Evolutionary conservation across 2,329 filamentous ascomycete genomes (phyloP), one percentile per base, ranked within the genome.

Genomic region (Pseudogymnoascus destructans): DNA sequence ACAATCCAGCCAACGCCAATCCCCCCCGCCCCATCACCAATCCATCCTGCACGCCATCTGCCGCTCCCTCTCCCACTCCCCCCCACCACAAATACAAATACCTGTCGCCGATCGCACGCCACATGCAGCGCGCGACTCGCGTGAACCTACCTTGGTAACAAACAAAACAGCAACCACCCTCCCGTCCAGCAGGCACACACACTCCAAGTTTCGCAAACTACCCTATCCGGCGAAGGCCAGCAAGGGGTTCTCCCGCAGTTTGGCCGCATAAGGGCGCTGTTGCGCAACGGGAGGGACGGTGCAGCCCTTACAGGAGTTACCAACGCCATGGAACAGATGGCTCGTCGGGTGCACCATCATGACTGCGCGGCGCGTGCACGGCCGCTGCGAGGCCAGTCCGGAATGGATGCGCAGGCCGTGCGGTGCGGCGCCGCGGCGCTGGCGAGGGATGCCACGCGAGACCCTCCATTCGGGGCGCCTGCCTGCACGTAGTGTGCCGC

Each of bases 1-100:
- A 5, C 5, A 13, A 46, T 3, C 21, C 42, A 42, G 19, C 42
- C 42, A n/a, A 46, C 38, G 33, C 15, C 35, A 49, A 49, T 1
- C 5, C 23, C 42, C 42, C 13, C 21, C 35, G 15, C 35, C 4
- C 13, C n/a, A 49, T 11, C 42, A 49, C 42, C 42, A 49, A 49
- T 27, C 42, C 42, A 49, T 27, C 42, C 42, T 49, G 23, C 42
- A 49, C 21, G n/a, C 42, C 42, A 49, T 49, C 42, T 49, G 23
- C 42, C 42, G 42, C n/a, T 49, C 42, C 23, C 42, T 49, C 42
- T 7, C 10, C 8, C 21, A n/a, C 42, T n/a, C 23, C 42, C 23
- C 42, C 7, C 42, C 42, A 49, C 42, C 3, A n/a, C 1, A 27
- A 49, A 49, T n/a, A 49, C 42, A 49, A 49, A 49, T 49, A 49